A percentile compares a stretch with the other conserved stretches of the same genome.
phyloP scores from a whole-genome alignment of 2,329 filamentous ascomycete genomes.

The Paraconiothyrium sp. region DNA sequence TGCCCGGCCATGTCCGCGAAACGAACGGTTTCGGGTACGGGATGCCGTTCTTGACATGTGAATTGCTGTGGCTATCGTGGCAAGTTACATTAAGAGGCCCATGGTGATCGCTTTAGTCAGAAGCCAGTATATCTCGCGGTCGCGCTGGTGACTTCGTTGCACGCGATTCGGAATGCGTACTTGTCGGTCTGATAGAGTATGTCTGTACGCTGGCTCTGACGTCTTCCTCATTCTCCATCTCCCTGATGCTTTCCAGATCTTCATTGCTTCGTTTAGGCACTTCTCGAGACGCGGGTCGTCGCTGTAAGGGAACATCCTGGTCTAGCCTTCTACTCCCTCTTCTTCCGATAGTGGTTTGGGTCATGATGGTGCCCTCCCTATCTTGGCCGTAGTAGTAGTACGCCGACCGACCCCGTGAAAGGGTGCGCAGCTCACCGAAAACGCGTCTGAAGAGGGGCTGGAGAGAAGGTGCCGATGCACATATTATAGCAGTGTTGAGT shows the following conservation, averaged over 20 bases:
- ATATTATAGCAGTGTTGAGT: slow-evolving; percentile 38
- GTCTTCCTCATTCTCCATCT: slow-evolving; percentile 20
- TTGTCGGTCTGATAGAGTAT: slow-evolving; percentile 16
- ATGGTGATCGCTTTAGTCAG: slow-evolving; percentile 16
- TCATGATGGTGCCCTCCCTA: slow-evolving; percentile 13
- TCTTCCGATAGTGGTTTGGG: slow-evolving; percentile 15
- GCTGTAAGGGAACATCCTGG: slow-evolving; percentile 9
- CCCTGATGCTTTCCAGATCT: slow-evolving; percentile 13
- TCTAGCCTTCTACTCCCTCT: slow-evolving; percentile 7
- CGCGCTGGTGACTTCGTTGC: slow-evolving; percentile 23
- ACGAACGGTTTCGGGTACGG: neutral
- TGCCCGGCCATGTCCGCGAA: neutral
- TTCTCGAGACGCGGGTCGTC: slow-evolving; percentile 15
- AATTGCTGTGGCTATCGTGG: neutral
- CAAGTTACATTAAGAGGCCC: neutral
- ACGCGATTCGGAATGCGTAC: slow-evolving; percentile 14
- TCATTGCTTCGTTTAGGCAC: slow-evolving; percentile 11
- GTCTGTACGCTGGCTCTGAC: slow-evolving; percentile 16
- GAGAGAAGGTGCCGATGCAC: slow-evolving; percentile 34
- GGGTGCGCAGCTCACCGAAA: slow-evolving; percentile 24
- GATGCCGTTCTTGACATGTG: neutral
- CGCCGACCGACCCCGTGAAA: slow-evolving; percentile 17
- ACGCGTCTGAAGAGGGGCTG: slow-evolving; percentile 32
- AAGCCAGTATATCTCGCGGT: slow-evolving; percentile 22
- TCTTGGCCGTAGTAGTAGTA: slow-evolving; percentile 31